Conservation (phyloP, 257 asterid genomes). For the Cinchona pubescens region DNA sequence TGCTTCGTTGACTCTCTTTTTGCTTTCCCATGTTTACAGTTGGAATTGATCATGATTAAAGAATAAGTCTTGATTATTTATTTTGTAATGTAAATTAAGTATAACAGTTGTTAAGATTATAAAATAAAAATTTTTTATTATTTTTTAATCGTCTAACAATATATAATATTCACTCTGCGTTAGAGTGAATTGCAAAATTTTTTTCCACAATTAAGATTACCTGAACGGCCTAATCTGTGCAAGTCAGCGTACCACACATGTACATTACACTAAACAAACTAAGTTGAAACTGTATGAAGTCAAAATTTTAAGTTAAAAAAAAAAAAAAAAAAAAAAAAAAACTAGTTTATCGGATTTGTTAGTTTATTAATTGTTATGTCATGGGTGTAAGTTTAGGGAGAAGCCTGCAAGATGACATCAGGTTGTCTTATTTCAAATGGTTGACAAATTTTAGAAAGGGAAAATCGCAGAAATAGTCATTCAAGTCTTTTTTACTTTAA, state of each 20-base stretch:
- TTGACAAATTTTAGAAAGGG: background rate
- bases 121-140: too few relatives aligned
- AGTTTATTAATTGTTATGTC: background rate
- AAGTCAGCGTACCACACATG: background rate
- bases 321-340: background rate
- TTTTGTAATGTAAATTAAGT: too few relatives aligned
- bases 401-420: slow-evolving; percentile 7
- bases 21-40: background rate
- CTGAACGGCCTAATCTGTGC: background rate
- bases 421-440: background rate
- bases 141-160: too few relatives aligned
- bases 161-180: too few relatives aligned
- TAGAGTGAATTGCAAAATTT: too few relatives aligned
- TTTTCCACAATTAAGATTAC: too few relatives aligned
- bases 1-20: background rate
- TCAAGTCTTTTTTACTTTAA: too few relatives aligned
- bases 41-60: background rate
- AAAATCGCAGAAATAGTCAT: too few relatives aligned
- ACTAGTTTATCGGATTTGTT: background rate
- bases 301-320: background rate
- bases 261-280: too few relatives aligned
- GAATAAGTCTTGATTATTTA: too few relatives aligned
- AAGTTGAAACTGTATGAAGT: background rate
- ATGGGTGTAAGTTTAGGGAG: background rate
- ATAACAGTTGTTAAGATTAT: too few relatives aligned